Evolutionary conservation across 805 yeast genomes (phyloP), one percentile per base, ranked within the genome.

Genomic region (Metschnikowia chrysomelidarum): DNA sequence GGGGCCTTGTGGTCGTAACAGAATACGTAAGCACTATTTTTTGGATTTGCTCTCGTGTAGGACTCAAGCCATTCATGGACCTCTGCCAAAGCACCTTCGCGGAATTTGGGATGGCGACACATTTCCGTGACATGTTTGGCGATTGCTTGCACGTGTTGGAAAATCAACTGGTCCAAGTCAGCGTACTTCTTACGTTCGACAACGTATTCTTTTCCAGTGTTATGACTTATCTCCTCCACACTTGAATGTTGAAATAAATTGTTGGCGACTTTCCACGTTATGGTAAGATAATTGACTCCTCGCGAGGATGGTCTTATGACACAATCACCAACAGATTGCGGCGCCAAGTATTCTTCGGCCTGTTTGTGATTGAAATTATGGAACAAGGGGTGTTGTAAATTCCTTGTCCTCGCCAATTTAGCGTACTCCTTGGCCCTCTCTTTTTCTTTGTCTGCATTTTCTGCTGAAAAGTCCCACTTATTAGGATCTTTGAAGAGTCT

Each of bases 261-360:
- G 55, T 86, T 91, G 41, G 86, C 93, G 29, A 93, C 89, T 58
- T 93, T 93, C 97, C 98, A 93, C 0, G 99, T 91, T 26, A 91
- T 81, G 2, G 96, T 88, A 49, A 93, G 71, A 59, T 81, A 96
- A 44, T 87, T 85, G 30, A 76, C 71, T 27, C 98, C 98, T 44
- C 81, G 78, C 7, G 95, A 87, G 0, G 97, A 87, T 13, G 98
- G 99, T 49, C 99, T 76, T 37, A 93, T 84, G 14, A 93, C 95
- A 62, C 87, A 76, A 49, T 87, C 95, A 34, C 99, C 99, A 46
- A 89, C 82, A 27, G 81, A 76, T 56, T 83, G 76, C 16, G 96
- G 86, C 14, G 96, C 96, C 51, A 93, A 73, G 49, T 75, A 88
- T 49, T 85, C 95, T 59, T 91, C 98, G 1, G 99, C 98, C 67